Evolutionary conservation across 192 early-diverging fungal genomes (phyloP), one percentile per base, ranked within the genome.

Genomic region (Geosiphon pyriformis): DNA sequence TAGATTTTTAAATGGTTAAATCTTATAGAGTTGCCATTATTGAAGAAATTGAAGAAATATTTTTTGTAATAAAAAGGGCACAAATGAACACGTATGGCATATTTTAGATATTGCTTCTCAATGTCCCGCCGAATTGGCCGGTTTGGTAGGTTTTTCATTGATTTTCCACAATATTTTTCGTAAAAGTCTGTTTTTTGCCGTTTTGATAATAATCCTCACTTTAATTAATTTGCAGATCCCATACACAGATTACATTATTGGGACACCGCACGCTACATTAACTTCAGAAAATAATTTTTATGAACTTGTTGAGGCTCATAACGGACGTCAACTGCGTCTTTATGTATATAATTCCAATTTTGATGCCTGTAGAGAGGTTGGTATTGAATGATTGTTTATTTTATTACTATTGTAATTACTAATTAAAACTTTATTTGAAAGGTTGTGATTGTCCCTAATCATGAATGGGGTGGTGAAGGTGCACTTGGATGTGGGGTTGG

Each of bases 171-270:
- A n/a, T n/a, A n/a, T n/a, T n/a, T n/a, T n/a, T n/a, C n/a, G n/a
- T n/a, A n/a, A n/a, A n/a, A n/a, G n/a, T n/a, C n/a, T n/a, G n/a
- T n/a, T n/a, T n/a, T n/a, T n/a, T n/a, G n/a, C n/a, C n/a, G n/a
- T n/a, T n/a, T n/a, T n/a, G n/a, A n/a, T n/a, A n/a, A n/a, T n/a
- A n/a, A n/a, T n/a, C n/a, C n/a, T n/a, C n/a, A n/a, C n/a, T n/a
- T n/a, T 1, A 26, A 47, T 12, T 47, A 15, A 29, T 61, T 48
- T 42, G 6, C 23, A 63, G 61, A 42, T 66, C 12, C 35, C 88
- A 12, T 73, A 84, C 52, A 76, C 80, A 18, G 89, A 91, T 70
- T 91, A 90, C 72, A 80, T 91, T n/a, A 84, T 91, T 52, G 89
- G 87, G 17, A 81, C 82, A 29, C 87, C 85, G 52, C 75, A 85